Percentiles rank a stretch among this genome's conserved stretches.
These are phyloP conservation scores for Penicillium taxi DNA, from an alignment of 495 filamentous ascomycete genomes.

Conservation along the genomic window DNA sequence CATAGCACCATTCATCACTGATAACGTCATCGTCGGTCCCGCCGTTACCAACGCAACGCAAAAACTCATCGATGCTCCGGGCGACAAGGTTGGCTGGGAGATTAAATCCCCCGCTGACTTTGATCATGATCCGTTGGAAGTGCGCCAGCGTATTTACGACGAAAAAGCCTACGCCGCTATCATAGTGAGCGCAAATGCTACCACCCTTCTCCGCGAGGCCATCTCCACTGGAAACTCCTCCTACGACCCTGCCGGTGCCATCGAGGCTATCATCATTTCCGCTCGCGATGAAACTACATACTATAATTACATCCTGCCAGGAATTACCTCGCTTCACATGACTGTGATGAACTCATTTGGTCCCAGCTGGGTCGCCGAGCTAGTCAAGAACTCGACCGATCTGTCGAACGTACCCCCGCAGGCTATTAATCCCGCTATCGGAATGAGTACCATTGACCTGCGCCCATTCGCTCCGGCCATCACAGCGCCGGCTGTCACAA, in stretches of 20 bases:
- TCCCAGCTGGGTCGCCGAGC: conserved; percentile 36
- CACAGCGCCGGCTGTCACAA: conserved; percentile 51
- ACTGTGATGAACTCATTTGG: conserved; percentile 45
- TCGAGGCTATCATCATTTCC: conserved; percentile 51
- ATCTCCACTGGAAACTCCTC: conserved; percentile 48
- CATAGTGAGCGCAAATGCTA: conserved; percentile 60
- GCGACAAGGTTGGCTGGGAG: conserved; percentile 41
- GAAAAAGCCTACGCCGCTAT: conserved; percentile 57
- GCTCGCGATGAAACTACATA: conserved; percentile 51
- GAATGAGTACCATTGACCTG: conserved; percentile 52
- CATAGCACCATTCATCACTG: conserved; percentile 41
- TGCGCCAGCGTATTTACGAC: conserved; percentile 55
- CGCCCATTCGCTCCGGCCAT: conserved; percentile 53
- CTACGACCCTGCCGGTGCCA: conserved; percentile 56
- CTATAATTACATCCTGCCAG: conserved; percentile 47
- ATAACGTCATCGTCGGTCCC: conserved; percentile 49
- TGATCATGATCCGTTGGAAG: conserved; percentile 48
- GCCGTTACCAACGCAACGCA: conserved; percentile 38
- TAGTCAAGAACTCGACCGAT: conserved; percentile 34
- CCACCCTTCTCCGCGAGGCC: conserved; percentile 49
- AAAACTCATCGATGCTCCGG: conserved; percentile 23
- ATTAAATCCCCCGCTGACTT: conserved; percentile 46
- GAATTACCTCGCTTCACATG: conserved; percentile 36
- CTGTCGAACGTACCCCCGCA: conserved; percentile 36
- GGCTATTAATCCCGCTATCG: conserved; percentile 55